Percentiles rank a stretch among this genome's conserved stretches.
Conservation (phyloP, 768 basidiomycete genomes). For the Boletus insuetus region DNA sequence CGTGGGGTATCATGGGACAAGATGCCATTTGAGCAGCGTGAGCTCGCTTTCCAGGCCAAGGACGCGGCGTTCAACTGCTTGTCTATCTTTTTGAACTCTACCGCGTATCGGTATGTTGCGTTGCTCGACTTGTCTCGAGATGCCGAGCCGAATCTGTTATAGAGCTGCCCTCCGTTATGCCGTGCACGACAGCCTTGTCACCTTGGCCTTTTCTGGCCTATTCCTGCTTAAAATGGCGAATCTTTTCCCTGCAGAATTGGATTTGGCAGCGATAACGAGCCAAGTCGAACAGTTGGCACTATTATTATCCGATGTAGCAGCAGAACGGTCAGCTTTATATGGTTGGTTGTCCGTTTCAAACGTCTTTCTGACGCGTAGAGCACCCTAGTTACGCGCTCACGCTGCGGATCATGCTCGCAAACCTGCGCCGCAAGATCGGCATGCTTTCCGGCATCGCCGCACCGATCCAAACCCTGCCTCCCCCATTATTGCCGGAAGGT, state of each 20-base stretch:
- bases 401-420: constrained; percentile 90
- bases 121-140: not conserved
- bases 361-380: constrained; percentile 10
- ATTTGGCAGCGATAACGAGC: constrained; percentile 67
- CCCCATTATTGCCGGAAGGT: constrained; percentile 54
- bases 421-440: constrained; percentile 85
- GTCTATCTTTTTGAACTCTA: constrained; percentile 76
- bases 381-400: constrained; percentile 78
- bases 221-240: constrained; percentile 95
- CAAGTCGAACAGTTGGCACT: constrained; percentile 93
- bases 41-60: constrained; percentile 93
- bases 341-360: not conserved
- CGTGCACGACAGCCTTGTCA: constrained; percentile 90
- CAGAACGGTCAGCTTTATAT: constrained; percentile 62
- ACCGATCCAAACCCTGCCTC: constrained; percentile 50
- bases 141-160: constrained; percentile 6
- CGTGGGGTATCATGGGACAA: constrained; percentile 94
- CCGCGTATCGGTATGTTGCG: constrained; percentile 68
- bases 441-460: constrained; percentile 48
- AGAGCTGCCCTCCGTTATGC: constrained; percentile 90
- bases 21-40: constrained; percentile 93
- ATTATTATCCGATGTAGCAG: constrained; percentile 87
- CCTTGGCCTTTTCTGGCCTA: constrained; percentile 85
- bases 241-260: constrained; percentile 83
- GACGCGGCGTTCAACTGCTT: constrained; percentile 87